Percentiles rank a stretch among this genome's conserved stretches.
Conservation (phyloP, 495 filamentous ascomycete genomes). For the Parmelia sp. region DNA sequence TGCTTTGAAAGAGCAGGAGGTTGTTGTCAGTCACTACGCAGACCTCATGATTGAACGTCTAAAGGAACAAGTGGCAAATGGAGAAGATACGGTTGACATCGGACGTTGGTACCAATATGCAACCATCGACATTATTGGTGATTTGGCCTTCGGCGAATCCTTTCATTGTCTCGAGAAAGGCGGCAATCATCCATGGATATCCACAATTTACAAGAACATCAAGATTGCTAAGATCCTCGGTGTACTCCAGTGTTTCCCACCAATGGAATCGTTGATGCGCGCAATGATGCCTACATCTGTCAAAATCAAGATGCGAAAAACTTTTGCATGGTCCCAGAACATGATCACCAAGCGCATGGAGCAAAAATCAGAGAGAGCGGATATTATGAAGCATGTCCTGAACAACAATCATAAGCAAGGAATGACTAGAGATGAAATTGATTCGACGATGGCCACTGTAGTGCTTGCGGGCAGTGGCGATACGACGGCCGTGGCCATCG, state of each 20-base stretch:
- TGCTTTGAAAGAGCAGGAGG: conserved; percentile 43
- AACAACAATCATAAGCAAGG: background rate
- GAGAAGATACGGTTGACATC: background rate
- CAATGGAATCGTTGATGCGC: background rate
- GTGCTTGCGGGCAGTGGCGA: background rate
- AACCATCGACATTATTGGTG: conserved; percentile 52
- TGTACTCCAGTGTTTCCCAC: background rate
- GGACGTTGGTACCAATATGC: background rate
- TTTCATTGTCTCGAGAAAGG: conserved; percentile 42
- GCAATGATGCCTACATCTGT: background rate
- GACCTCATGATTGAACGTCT: conserved; percentile 32
- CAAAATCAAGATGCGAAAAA: background rate
- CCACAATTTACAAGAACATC: conserved; percentile 31
- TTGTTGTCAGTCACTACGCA: conserved; percentile 36
- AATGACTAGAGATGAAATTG: background rate
- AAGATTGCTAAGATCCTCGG: background rate
- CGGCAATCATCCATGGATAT: conserved; percentile 38
- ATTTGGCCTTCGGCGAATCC: conserved; percentile 49
- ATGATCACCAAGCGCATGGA: background rate
- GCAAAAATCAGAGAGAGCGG: background rate
- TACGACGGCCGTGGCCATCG: background rate
- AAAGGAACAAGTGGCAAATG: background rate
- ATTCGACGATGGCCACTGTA: background rate
- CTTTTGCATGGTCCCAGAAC: background rate
- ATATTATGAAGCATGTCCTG: background rate